Percentiles rank a stretch among this genome's conserved stretches.
These are phyloP conservation scores for Cladosporium velox DNA, from an alignment of 2,329 filamentous ascomycete species.

Conservation along the genomic window DNA sequence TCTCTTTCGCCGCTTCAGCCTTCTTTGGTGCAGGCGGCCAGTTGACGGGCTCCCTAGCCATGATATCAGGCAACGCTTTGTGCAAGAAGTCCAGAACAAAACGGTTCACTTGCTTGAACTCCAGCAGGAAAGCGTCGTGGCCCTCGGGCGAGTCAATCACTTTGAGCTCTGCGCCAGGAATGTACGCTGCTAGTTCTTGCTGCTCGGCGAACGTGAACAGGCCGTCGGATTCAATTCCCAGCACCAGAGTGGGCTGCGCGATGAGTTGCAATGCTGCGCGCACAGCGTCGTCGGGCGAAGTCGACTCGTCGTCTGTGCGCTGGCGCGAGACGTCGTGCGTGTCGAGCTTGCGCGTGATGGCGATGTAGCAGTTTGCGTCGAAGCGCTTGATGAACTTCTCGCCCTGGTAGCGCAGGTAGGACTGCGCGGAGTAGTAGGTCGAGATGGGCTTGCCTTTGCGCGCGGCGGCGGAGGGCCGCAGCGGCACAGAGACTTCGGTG, in stretches of 20 bases:
- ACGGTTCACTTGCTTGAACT: constrained; percentile 95
- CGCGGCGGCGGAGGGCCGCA: constrained; percentile 35
- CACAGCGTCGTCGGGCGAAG: constrained; percentile 49
- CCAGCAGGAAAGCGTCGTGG: constrained; percentile 92
- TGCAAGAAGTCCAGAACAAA: constrained; percentile 83
- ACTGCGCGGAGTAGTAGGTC: constrained; percentile 98
- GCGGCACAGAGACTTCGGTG: constrained; percentile 37
- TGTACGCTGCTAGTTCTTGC: constrained; percentile 80
- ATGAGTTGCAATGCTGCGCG: constrained; percentile 77
- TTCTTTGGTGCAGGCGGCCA: constrained; percentile 50
- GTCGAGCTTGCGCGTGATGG: constrained; percentile 95
- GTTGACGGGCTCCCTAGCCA: constrained; percentile 57
- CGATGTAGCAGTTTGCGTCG: constrained; percentile 98
- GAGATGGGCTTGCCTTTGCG: constrained; percentile 41
- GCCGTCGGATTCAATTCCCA: constrained; percentile 94
- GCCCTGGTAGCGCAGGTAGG: constrained; percentile 94
- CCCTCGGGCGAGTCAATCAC: constrained; percentile 93
- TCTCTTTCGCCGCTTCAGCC: constrained; percentile 74
- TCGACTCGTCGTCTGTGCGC: constrained; percentile 48
- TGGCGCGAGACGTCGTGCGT: constrained; percentile 91
- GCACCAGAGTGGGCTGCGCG: constrained; percentile 82
- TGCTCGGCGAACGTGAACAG: constrained; percentile 98
- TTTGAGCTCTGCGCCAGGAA: constrained; percentile 74
- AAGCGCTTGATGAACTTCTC: constrained; percentile 96
- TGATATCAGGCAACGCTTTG: constrained; percentile 83